Base-by-base conservation (phyloP, 352 stramenopile species). In the Phytophthora colocasiae region DNA sequence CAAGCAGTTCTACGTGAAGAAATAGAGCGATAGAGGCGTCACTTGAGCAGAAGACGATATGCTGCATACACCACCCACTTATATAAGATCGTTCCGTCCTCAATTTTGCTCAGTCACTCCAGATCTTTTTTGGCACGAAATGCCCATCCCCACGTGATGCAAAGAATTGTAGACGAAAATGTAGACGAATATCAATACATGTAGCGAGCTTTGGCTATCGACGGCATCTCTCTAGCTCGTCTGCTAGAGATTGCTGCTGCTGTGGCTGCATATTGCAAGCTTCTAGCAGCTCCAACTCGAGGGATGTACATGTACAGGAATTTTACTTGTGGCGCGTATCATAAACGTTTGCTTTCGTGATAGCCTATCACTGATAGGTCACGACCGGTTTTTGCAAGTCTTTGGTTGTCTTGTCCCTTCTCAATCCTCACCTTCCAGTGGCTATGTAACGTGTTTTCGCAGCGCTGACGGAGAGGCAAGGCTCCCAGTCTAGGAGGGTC, bases 1-100 rank as follows among this genome's bases (percentile, higher is more conserved):
- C 54, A 81, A 86, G 67, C 74, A 82, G 47, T 86, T 89, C 63
- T 77, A 78, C 48, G 43, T 89, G 34, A 72, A 80, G 57, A 63
- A 80, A 66, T 81, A 78, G 69, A 73, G 47, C 1, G 36, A 17
- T 0, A 12, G 12, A 34, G 6, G 8, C 12, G 9, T 48, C 22
- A 34, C 29, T 34, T 34, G 36, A 54, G 11, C 34, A 53, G 51
- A 24, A 61, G 29, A 36, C 31, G 31, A 34, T 8, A 8, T 34
- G 29, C 5, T 34, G 29, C 29, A 34, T 34, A 34, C 29, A 34
- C 8, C 1, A 11, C 7, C 29, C 29, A 11, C 7, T 34, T 34
- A 34, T 1, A 34, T 34, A 11, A 34, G 29, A 34, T 31, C 27
- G 2, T 31, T 34, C 31, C 8, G 31, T 34, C 31, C 31, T 34